phyloP scores from a whole-genome alignment of 257 asterid genomes.

The Plantago elongata region DNA sequence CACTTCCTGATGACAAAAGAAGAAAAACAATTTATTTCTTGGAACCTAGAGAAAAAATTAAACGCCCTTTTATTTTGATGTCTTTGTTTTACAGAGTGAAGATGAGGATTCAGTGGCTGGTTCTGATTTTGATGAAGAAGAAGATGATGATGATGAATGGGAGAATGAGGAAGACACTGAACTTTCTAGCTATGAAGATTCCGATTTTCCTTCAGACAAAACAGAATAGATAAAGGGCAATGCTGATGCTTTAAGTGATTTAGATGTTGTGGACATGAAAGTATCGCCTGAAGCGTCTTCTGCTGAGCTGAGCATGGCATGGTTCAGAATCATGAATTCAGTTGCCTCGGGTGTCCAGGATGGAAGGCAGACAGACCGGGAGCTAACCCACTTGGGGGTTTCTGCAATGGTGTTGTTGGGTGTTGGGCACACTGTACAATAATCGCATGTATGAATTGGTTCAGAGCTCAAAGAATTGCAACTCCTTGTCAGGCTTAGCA shows the following conservation, averaged over 20 bases:
- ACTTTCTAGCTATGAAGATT: conserved; percentile 28
- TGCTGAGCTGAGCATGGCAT: background rate
- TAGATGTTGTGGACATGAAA: background rate
- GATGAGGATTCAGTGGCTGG: conserved; percentile 46
- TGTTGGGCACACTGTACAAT: conserved; percentile 1
- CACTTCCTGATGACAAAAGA: background rate
- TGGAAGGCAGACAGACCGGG: no score
- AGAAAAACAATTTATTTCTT: background rate
- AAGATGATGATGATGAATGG: conserved; percentile 33
- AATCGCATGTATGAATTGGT: background rate
- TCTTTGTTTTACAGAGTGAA: conserved; percentile 41
- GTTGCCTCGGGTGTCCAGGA: background rate
- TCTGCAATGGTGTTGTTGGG: background rate
- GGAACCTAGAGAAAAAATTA: background rate
- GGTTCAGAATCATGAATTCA: background rate
- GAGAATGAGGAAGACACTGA: conserved; percentile 44
- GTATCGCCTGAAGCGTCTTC: background rate
- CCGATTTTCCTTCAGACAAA: conserved; percentile 17
- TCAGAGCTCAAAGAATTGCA: background rate
- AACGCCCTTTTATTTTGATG: background rate
- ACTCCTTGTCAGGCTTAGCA: background rate
- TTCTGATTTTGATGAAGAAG: conserved; percentile 42
- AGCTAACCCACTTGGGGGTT: background rate
- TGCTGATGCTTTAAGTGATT: conserved; percentile 6
- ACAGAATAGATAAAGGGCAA: conserved; percentile 14